Base-by-base conservation (phyloP, 352 stramenopile genomes). In the Globisporangium emineosum region DNA sequence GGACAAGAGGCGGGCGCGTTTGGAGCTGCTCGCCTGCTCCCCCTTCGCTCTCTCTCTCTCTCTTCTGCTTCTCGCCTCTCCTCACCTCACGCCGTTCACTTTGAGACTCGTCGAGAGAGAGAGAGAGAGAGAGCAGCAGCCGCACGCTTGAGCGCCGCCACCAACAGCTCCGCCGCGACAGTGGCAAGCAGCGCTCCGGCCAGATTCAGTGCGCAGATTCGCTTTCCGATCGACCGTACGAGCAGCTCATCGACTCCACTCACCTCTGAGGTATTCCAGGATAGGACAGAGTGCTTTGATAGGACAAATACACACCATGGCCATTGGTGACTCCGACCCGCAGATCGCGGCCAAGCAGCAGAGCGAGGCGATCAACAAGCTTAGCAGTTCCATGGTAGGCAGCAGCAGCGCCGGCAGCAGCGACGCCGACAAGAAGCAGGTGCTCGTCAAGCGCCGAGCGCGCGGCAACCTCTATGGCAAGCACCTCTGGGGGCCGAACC, bases 401-500 rank as follows among this genome's bases (percentile, higher is more conserved):
- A 5, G 32, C 35, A 55, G 25, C 42, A 62, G n/a, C n/a, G n/a
- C n/a, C n/a, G 29, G 32, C 23, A 40, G 12, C n/a, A 40, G 47
- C 43, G 32, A 63, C n/a, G 25, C 12, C 30, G 45, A 66, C 45
- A 50, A 56, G 32, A 53, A 57, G 15, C 57, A 49, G 29, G 17
- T 19, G 27, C 17, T n/a, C 6, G 49, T 50, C 27, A 68, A 68
- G 57, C 56, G 63, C 30, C 63, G 63, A 12, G 29, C 57, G 43
- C 60, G 57, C 60, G 67, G 68, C 21, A 64, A 62, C 23, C 69
- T 88, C 53, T 72, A 80, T 9, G 71, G 72, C 35, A 65, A 63
- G 45, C 54, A 73, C 47, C 71, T 90, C 1, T 90, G 83, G 81
- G 74, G 72, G 13, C 37, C 49, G 12, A 69, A 82, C 52, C 37